A percentile compares a stretch with the other conserved stretches of the same genome.
Evolutionary conservation across 1,139 yeast species (phyloP).

Genomic region (Magnusiomyces sp.): DNA sequence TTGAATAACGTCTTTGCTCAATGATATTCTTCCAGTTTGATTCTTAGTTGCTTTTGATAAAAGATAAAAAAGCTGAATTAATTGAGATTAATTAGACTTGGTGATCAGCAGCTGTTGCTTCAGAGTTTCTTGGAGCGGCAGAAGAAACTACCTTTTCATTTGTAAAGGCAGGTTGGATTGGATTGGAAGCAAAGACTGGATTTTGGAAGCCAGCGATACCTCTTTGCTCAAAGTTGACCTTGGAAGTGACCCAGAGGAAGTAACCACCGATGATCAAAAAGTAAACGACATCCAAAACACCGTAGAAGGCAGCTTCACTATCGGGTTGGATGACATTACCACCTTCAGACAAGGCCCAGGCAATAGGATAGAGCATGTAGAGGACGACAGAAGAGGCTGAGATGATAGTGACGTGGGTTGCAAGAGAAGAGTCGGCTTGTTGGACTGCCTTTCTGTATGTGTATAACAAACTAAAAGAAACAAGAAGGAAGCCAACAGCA

Average conservation of each 20-base stretch:
- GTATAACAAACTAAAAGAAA: constrained; percentile 20
- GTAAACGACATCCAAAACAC: constrained; percentile 45
- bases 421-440: constrained; percentile 12
- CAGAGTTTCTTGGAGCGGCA: no score
- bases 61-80: no score
- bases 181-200: background rate
- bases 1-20: no score
- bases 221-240: constrained; percentile 18
- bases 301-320: constrained; percentile 59
- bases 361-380: constrained; percentile 45
- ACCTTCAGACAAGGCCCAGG: constrained; percentile 61
- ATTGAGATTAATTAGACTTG: no score
- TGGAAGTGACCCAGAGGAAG: constrained; percentile 18
- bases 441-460: constrained; percentile 19
- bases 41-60: no score
- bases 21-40: no score
- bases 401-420: constrained; percentile 6
- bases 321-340: constrained; percentile 59
- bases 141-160: no score
- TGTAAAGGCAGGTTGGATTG: no score
- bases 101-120: no score
- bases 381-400: constrained; percentile 25
- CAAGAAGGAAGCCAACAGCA: constrained; percentile 24
- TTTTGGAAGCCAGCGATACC: constrained; percentile 24
- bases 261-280: constrained; percentile 34